A percentile compares a stretch with the other conserved stretches of the same genome.
These are phyloP conservation scores for Sicyos edulis DNA, from an alignment of 306 rosid species.

Conservation along the genomic window DNA sequence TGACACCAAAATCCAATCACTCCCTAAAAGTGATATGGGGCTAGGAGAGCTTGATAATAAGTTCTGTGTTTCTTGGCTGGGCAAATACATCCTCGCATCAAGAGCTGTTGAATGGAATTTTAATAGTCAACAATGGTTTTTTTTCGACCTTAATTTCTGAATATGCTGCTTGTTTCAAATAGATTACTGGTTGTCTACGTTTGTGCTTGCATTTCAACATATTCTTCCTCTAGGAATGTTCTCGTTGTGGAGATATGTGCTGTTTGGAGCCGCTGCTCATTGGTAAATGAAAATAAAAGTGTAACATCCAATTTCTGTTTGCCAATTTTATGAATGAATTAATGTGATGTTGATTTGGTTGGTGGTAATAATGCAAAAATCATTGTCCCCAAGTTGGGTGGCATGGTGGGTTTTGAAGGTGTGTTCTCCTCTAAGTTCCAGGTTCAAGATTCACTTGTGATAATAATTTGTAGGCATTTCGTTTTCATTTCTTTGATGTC, in stretches of 20 bases:
- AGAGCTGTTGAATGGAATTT: neutral
- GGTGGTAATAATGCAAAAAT: neutral
- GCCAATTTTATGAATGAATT: neutral
- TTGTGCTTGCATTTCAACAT: neutral
- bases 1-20: too few relatives aligned
- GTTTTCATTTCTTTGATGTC: too few relatives aligned
- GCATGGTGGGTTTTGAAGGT: too few relatives aligned
- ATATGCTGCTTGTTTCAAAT: neutral
- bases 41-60: neutral
- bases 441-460: too few relatives aligned
- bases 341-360: neutral
- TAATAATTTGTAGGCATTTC: too few relatives aligned
- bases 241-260: constrained; percentile 3
- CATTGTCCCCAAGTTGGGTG: too few relatives aligned
- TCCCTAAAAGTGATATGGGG: neutral
- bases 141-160: neutral
- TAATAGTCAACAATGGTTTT: neutral
- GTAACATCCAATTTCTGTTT: neutral
- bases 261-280: neutral
- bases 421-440: too few relatives aligned
- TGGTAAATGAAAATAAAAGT: too few relatives aligned
- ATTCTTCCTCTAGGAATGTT: constrained; percentile 3
- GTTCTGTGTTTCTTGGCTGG: constrained; percentile 3
- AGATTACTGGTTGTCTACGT: neutral
- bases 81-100: neutral